A percentile compares a stretch with the other conserved stretches of the same genome.
These are phyloP conservation scores for Zymoseptoria tritici DNA, from an alignment of 2,329 filamentous ascomycete species.

Conservation along the genomic window DNA sequence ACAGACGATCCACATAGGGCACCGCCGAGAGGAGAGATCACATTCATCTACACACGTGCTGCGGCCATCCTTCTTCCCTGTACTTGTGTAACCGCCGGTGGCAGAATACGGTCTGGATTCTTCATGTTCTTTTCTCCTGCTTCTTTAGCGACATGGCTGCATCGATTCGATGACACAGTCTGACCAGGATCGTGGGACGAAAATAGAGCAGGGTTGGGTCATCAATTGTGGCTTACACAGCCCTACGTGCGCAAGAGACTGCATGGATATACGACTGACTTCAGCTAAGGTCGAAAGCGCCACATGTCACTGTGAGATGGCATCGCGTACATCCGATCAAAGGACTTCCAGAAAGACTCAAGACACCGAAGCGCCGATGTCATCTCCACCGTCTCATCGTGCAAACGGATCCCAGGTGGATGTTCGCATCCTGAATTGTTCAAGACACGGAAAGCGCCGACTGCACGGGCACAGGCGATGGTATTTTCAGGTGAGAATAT, in stretches of 20 bases:
- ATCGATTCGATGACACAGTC: background rate
- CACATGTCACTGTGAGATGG: background rate
- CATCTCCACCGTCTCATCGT: background rate
- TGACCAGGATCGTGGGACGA: background rate
- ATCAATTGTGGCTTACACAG: background rate
- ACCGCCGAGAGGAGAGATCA: background rate
- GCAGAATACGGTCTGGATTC: background rate
- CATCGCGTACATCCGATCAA: background rate
- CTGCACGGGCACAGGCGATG: too few species aligned
- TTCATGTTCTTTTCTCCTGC: background rate
- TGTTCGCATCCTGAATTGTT: background rate
- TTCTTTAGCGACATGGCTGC: background rate
- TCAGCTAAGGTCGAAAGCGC: background rate
- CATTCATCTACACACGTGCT: background rate
- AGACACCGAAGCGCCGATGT: background rate
- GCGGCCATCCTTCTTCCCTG: background rate
- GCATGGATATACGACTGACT: background rate
- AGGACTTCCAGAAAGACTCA: background rate
- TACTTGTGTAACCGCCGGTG: background rate
- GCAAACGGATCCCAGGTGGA: background rate
- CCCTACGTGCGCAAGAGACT: background rate
- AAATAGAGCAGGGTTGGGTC: background rate
- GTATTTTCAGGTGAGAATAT: too few species aligned
- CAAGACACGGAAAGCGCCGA: too few species aligned
- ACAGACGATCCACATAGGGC: background rate